Conservation (phyloP, 83 land plant genomes). For the Larix sibirica region DNA sequence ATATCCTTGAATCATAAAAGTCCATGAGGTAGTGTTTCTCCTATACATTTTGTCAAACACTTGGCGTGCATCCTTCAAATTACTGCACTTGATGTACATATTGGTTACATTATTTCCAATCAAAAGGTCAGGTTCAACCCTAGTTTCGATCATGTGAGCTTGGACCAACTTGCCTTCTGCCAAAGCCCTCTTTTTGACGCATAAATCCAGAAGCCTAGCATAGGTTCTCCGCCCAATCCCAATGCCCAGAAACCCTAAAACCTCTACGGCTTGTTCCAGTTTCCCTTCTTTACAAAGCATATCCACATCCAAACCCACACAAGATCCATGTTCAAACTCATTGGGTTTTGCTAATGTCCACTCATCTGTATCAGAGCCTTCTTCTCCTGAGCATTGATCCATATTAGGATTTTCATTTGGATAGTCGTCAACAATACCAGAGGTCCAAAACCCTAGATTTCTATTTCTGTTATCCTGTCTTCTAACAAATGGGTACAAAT, state of each 20-base stretch:
- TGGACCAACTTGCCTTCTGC: not conserved
- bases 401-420: not conserved
- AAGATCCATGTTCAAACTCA: not conserved
- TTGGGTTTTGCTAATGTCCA: not conserved
- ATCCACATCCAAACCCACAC: not conserved
- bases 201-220: not conserved
- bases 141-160: conserved; percentile 18
- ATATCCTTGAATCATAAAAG: conserved; percentile 66
- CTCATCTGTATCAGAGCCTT: not conserved
- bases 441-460: not conserved
- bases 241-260: not conserved
- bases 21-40: conserved; percentile 70
- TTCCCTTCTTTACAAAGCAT: not conserved
- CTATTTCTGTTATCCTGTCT: not conserved
- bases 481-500: not conserved
- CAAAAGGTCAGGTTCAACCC: too few species aligned
- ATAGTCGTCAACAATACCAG: not conserved
- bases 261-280: not conserved
- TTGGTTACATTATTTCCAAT: conserved; percentile 16
- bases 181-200: not conserved
- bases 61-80: conserved; percentile 42
- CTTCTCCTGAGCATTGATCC: not conserved
- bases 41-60: conserved; percentile 39
- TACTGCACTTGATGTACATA: conserved; percentile 65
- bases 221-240: not conserved